phyloP scores from a whole-genome alignment of 257 asterid species.

The Parsonsia alboflavescens region DNA sequence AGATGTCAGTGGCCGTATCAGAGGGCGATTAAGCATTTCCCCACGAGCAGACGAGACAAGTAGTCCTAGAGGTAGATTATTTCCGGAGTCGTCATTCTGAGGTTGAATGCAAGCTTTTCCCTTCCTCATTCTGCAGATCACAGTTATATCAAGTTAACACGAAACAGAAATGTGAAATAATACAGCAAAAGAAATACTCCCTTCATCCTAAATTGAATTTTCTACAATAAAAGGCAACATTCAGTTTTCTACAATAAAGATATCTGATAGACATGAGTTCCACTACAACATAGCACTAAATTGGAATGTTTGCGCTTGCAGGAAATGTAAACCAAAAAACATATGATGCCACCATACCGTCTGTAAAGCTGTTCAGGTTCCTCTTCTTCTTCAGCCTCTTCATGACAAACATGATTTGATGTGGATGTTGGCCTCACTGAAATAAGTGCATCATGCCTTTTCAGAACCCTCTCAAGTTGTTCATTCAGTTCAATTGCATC shows the following conservation, averaged over 20 bases:
- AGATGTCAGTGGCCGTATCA: constrained; percentile 54
- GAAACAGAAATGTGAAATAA: neutral
- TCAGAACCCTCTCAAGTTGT: constrained; percentile 71
- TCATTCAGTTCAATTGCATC: constrained; percentile 85
- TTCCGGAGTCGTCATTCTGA: constrained; percentile 47
- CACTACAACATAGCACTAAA: neutral
- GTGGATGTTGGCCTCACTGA: constrained; percentile 44
- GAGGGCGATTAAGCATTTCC: constrained; percentile 65
- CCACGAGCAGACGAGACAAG: constrained; percentile 55
- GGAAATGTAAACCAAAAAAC: neutral
- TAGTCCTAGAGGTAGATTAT: constrained; percentile 44
- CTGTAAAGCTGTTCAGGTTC: constrained; percentile 80
- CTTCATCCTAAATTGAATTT: neutral
- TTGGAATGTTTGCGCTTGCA: neutral
- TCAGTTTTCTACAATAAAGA: neutral
- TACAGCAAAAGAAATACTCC: neutral
- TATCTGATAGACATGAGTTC: neutral
- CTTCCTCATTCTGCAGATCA: constrained; percentile 61
- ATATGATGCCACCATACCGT: constrained; percentile 35
- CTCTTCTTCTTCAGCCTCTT: constrained; percentile 60
- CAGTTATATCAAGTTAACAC: neutral
- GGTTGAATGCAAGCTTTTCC: constrained; percentile 85
- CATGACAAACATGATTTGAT: constrained; percentile 44
- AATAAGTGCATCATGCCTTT: constrained; percentile 72
- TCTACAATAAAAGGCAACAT: too few species aligned